Evolutionary conservation across 2,329 filamentous ascomycete species (phyloP).

Genomic region (Fusarium virguliforme): DNA sequence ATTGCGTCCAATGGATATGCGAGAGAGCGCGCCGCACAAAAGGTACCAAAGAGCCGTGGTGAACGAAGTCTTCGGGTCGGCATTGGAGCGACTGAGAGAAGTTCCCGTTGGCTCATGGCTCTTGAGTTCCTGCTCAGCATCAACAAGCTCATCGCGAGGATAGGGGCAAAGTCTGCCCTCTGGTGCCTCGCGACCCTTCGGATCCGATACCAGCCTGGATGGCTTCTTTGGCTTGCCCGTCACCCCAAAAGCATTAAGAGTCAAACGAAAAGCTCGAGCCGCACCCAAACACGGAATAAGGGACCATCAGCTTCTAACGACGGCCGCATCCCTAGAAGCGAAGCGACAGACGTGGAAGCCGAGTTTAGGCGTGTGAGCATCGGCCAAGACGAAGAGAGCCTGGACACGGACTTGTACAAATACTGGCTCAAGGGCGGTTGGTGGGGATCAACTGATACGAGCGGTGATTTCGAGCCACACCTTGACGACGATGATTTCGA

Average conservation of each 20-base stretch:
- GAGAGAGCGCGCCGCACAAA: conserved; percentile 78
- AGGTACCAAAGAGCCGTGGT: conserved; percentile 64
- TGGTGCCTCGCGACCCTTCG: conserved; percentile 73
- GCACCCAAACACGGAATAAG: conserved; percentile 32
- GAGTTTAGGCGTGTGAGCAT: conserved; percentile 76
- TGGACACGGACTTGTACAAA: conserved; percentile 83
- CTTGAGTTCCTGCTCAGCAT: conserved; percentile 85
- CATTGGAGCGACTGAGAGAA: conserved; percentile 84
- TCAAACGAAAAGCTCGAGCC: conserved; percentile 36
- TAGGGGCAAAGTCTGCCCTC: conserved; percentile 53
- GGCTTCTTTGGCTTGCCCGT: conserved; percentile 71
- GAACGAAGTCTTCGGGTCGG: conserved; percentile 72
- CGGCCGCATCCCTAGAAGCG: conserved; percentile 70
- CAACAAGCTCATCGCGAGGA: conserved; percentile 60
- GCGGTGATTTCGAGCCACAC: conserved; percentile 80
- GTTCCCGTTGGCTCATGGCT: conserved; percentile 83
- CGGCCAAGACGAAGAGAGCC: conserved; percentile 71
- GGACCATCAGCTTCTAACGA: conserved; percentile 53
- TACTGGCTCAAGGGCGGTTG: conserved; percentile 90
- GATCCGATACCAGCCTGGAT: conserved; percentile 58
- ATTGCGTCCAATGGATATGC: conserved; percentile 73
- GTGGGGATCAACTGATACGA: conserved; percentile 87
- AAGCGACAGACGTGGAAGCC: conserved; percentile 84
- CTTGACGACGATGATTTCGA: conserved; percentile 75
- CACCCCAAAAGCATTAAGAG: conserved; percentile 55